Base-by-base conservation (phyloP, 176 grass and related monocot genomes). In the Cenchrus fungigraminus region DNA sequence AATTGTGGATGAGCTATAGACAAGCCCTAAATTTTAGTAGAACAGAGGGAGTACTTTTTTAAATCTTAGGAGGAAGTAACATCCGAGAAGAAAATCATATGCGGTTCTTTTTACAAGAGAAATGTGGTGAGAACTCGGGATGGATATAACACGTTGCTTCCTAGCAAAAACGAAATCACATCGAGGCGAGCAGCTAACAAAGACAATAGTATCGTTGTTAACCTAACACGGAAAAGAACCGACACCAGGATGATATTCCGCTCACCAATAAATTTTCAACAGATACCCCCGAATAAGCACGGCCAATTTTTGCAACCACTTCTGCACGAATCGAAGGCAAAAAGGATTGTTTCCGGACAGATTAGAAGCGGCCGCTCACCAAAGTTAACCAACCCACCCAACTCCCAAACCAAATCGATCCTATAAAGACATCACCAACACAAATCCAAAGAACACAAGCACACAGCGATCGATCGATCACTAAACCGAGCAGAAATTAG, bases 361-460 rank as follows among this genome's bases (percentile, higher is more conserved):
- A 82, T 59, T 82, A 86, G 88, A 84, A 79, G 59, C 19, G 47
- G 80, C 68, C 67, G 89, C 44, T 84, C 75, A 90, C 80, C 89
- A 69, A 68, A 79, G 51, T 32, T 60, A 20, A 60, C 84, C 61
- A 84, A 83, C 80, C 44, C 46, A 22, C 46, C 42, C 67, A 74
- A 54, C 67, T 74, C n/a, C 66, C 60, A 45, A 61, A 34, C 29
- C n/a, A 32, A 54, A 54, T 20, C 31, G 13, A 2, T 61, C 52
- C 75, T 87, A 87, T 87, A 84, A 62, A 68, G 72, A 1, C 31
- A 59, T 69, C 60, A 37, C 19, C 1, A 43, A 52, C 20, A 8
- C 56, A 5, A 12, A 50, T 19, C 1, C 57, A 56, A 44, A 73
- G 7, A 57, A 7, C 72, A 78, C 82, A 70, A 76, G 14, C 83